These are phyloP conservation scores for Xerocomus cyaneibrunnescens DNA, from an alignment of 1,284 basidiomycete genomes.

Conservation along the genomic window DNA sequence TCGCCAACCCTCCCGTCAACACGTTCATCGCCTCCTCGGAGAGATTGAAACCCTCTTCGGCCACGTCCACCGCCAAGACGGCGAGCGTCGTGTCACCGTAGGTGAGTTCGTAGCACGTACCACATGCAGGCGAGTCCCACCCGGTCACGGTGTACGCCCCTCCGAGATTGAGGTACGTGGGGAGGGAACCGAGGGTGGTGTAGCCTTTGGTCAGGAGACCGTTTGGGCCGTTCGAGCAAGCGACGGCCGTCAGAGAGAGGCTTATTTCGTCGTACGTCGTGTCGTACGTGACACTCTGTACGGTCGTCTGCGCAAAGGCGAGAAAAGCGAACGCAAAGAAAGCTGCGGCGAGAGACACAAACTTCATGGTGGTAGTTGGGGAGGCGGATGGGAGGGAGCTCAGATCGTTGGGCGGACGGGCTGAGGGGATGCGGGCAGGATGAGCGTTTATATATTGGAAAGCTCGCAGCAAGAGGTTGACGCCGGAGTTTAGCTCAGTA, in stretches of 20 bases:
- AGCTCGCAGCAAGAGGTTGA: too few species aligned
- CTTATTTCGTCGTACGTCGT: conserved; percentile 40
- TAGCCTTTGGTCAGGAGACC: conserved; percentile 45
- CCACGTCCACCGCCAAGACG: conserved; percentile 35
- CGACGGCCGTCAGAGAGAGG: conserved; percentile 37
- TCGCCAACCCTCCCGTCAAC: conserved; percentile 34
- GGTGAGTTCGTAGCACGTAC: conserved; percentile 35
- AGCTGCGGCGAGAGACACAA: not conserved
- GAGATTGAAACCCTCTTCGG: conserved; percentile 35
- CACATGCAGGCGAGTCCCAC: conserved; percentile 31
- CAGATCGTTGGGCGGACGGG: not conserved
- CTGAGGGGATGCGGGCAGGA: too few species aligned
- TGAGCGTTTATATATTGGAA: not conserved
- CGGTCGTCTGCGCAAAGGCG: conserved; percentile 10
- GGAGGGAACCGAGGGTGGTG: conserved; percentile 47
- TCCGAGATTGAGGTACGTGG: conserved; percentile 52
- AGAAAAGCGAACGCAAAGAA: conserved; percentile 18
- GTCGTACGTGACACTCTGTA: conserved; percentile 31
- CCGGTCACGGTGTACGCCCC: conserved; percentile 39
- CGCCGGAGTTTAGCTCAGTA: too few species aligned
- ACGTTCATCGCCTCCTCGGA: conserved; percentile 37
- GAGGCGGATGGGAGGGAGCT: not conserved
- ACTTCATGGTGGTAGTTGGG: not conserved
- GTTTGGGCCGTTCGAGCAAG: conserved; percentile 49
- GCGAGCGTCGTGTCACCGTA: conserved; percentile 27